Percentiles rank a stretch among this genome's conserved stretches.
Conservation (phyloP, 2,329 filamentous ascomycete species). For the Colletotrichum ledebouriae region DNA sequence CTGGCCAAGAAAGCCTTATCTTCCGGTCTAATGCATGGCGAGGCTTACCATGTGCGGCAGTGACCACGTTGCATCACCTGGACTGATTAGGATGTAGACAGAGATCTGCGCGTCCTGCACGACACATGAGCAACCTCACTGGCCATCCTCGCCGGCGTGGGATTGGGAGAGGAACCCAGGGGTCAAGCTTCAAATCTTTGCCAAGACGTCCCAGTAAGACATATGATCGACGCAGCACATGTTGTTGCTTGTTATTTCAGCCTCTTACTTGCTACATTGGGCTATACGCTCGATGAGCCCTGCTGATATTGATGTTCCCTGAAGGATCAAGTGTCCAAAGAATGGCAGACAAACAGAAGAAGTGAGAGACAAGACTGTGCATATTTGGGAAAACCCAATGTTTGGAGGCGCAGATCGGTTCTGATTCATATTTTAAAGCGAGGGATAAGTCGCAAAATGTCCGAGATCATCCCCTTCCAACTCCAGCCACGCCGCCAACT, state of each 20-base stretch:
- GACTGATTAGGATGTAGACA: no score
- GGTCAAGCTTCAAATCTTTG: neutral
- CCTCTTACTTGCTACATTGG: neutral
- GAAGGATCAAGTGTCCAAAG: no score
- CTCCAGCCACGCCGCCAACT: no score
- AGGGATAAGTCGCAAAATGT: slow-evolving; percentile 46
- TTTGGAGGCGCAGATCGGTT: no score
- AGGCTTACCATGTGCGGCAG: slow-evolving; percentile 4
- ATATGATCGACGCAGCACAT: neutral
- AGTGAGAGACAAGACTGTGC: neutral
- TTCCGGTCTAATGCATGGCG: neutral
- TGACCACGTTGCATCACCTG: neutral
- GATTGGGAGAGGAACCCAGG: neutral
- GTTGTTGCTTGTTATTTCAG: neutral
- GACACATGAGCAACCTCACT: slow-evolving; percentile 13
- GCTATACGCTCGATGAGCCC: no score
- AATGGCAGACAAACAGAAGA: neutral
- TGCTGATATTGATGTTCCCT: no score
- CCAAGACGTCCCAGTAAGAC: neutral
- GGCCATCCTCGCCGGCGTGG: neutral
- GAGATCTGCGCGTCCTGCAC: no score
- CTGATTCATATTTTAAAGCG: no score
- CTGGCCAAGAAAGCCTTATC: neutral
- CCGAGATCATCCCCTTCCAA: slow-evolving; percentile 45
- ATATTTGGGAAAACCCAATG: neutral